Conservation (phyloP, 169 alveolate species). For the Cryptosporidium ubiquitum region DNA sequence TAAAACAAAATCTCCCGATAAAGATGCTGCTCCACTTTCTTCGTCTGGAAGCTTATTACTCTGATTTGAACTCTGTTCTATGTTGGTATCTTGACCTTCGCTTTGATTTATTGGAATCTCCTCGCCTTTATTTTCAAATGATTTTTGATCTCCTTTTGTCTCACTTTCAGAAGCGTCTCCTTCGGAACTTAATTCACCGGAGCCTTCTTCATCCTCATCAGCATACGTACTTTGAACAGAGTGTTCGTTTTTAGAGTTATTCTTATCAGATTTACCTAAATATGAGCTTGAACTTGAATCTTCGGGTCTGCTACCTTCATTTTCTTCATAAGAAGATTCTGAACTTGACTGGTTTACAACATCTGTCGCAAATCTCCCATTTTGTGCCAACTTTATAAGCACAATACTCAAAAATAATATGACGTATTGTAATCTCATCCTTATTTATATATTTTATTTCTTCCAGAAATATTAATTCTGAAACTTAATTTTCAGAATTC, state of each 20-base stretch:
- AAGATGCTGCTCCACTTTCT: constrained; percentile 18
- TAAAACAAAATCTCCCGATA: constrained; percentile 23
- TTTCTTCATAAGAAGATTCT: neutral
- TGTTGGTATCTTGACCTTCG: neutral
- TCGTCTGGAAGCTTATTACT: neutral
- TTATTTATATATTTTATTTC: neutral
- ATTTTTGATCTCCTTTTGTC: neutral
- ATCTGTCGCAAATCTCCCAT: neutral
- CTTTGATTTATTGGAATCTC: neutral
- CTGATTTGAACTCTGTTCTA: constrained; percentile 3
- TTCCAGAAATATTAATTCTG: neutral
- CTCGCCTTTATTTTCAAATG: neutral
- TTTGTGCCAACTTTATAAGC: neutral
- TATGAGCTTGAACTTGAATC: neutral
- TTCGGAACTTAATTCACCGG: constrained; percentile 54
- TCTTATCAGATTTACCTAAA: neutral
- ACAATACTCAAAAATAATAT: constrained; percentile 1
- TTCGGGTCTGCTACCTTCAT: constrained; percentile 1
- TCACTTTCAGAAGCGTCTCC: constrained; percentile 35
- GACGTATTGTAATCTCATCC: neutral
- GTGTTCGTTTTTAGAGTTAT: neutral
- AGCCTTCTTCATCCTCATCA: constrained; percentile 51
- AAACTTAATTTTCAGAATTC: neutral
- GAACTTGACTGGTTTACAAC: constrained; percentile 32
- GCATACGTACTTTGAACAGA: constrained; percentile 60